These are phyloP conservation scores for Ophiognomonia clavigignenti-juglandacearum DNA, from an alignment of 2,329 filamentous ascomycete genomes.

Conservation along the genomic window DNA sequence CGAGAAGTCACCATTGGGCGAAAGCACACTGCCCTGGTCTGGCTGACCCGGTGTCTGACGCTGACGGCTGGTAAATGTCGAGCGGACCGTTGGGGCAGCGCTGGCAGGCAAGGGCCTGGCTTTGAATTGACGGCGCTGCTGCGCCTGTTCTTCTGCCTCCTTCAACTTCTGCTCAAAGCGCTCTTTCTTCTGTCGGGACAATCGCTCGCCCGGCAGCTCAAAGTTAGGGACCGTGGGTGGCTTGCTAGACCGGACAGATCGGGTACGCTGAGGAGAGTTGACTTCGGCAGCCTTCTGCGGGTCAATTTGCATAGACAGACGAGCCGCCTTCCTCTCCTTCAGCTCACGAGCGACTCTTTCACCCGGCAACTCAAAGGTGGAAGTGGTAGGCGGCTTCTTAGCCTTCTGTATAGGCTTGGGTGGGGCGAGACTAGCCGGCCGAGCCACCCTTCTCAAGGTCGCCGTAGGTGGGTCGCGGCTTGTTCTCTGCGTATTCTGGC, in stretches of 20 bases:
- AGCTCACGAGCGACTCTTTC: slow-evolving; percentile 54
- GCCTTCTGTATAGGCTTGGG: slow-evolving; percentile 46
- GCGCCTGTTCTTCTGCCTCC: slow-evolving; percentile 56
- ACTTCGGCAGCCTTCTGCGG: slow-evolving; percentile 30
- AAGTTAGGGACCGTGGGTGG: slow-evolving; percentile 51
- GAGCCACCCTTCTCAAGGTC: slow-evolving; percentile 24
- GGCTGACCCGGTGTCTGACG: slow-evolving; percentile 7
- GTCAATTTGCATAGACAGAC: slow-evolving; percentile 35
- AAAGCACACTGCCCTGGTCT: slow-evolving; percentile 1
- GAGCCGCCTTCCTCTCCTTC: slow-evolving; percentile 55
- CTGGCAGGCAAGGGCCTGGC: slow-evolving; percentile 49
- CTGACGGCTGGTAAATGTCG: slow-evolving; percentile 47
- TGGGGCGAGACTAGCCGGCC: slow-evolving; percentile 37
- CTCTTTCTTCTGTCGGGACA: slow-evolving; percentile 51
- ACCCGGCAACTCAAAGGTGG: slow-evolving; percentile 59
- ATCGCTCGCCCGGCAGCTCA: slow-evolving; percentile 59
- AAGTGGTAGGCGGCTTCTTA: slow-evolving; percentile 46
- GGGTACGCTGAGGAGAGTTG: slow-evolving; percentile 37
- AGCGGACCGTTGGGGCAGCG: slow-evolving; percentile 41
- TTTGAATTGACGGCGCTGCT: slow-evolving; percentile 58
- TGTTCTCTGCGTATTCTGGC: too few species aligned
- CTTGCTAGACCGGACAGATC: slow-evolving; percentile 44
- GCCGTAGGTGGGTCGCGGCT: slow-evolving; percentile 23
- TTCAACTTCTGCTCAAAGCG: slow-evolving; percentile 50
- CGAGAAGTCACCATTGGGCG: slow-evolving; percentile 8